A percentile compares a stretch with the other conserved stretches of the same genome.
Evolutionary conservation across 805 yeast genomes (phyloP).

Genomic region (Lipomyces sp.): DNA sequence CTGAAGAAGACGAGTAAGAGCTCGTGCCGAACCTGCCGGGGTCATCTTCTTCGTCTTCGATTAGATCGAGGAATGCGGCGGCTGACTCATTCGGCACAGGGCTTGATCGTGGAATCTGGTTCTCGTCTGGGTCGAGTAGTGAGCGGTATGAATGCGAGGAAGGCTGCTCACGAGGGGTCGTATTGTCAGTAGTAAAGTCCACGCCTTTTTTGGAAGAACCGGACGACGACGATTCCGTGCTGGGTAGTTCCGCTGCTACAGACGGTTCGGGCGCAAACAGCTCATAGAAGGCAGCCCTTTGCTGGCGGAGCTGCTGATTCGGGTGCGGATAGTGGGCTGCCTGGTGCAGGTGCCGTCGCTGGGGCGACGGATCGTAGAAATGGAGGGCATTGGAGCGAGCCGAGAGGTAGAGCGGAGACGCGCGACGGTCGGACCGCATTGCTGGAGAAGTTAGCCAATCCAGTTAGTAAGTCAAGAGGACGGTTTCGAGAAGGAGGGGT

Average conservation of each 20-base stretch:
- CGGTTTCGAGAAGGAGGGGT: background rate
- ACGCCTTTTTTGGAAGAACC: constrained; percentile 4
- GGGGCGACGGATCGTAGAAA: constrained; percentile 38
- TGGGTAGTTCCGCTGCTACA: constrained; percentile 25
- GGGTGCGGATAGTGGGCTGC: constrained; percentile 30
- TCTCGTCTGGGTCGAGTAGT: constrained; percentile 21
- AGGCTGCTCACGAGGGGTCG: constrained; percentile 13
- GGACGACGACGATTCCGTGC: constrained; percentile 17
- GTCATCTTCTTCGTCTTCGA: constrained; percentile 6
- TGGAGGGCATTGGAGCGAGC: constrained; percentile 39
- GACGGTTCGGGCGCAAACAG: constrained; percentile 29
- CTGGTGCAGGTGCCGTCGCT: constrained; percentile 30
- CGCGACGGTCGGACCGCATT: constrained; percentile 31
- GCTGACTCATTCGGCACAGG: background rate
- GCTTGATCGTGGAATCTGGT: background rate
- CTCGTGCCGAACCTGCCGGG: background rate
- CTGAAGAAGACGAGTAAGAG: constrained; percentile 23
- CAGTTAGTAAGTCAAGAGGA: background rate
- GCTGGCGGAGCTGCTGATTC: constrained; percentile 8
- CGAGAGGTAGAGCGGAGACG: constrained; percentile 38
- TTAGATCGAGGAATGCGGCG: constrained; percentile 6
- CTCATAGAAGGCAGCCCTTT: constrained; percentile 29
- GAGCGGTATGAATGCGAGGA: constrained; percentile 22
- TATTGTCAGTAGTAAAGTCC: background rate
- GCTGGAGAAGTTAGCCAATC: background rate